A percentile compares a stretch with the other conserved stretches of the same genome.
phyloP scores from a whole-genome alignment of 2,329 filamentous ascomycete genomes.

The Epicoccum nigrum region DNA sequence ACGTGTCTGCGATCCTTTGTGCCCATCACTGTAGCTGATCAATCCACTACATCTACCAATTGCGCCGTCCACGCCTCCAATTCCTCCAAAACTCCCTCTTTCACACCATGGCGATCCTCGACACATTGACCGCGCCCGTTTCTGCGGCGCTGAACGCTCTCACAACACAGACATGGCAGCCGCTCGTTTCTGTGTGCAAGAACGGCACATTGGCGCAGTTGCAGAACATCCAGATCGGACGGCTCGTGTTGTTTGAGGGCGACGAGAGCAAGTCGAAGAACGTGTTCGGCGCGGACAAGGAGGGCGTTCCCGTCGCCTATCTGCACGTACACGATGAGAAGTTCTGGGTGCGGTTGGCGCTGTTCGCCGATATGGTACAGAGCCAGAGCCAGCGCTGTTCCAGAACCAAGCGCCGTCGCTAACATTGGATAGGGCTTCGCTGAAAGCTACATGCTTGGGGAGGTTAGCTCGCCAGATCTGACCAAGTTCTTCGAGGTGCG shows the following conservation, averaged over 20 bases:
- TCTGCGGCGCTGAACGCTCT: slow-evolving; percentile 41
- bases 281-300: slow-evolving; percentile 51
- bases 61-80: not conserved
- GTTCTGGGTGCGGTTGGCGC: slow-evolving; percentile 72
- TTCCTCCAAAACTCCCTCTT: not conserved
- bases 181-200: slow-evolving; percentile 55
- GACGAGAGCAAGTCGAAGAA: slow-evolving; percentile 51
- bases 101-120: slow-evolving; percentile 43
- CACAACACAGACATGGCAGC: slow-evolving; percentile 55
- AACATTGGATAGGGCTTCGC: slow-evolving; percentile 62
- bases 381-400: no score
- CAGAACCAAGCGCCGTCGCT: not conserved
- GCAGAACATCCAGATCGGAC: slow-evolving; percentile 53
- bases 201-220: slow-evolving; percentile 54
- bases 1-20: slow-evolving; percentile 11
- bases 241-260: slow-evolving; percentile 53
- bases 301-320: slow-evolving; percentile 56
- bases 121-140: slow-evolving; percentile 11
- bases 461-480: slow-evolving; percentile 70
- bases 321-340: slow-evolving; percentile 68
- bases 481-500: slow-evolving; percentile 70
- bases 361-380: slow-evolving; percentile 73
- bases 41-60: not conserved
- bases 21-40: slow-evolving; percentile 1
- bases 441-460: slow-evolving; percentile 74